Conservation (phyloP, 2,329 filamentous ascomycete genomes). For the Diplocarpon mali region DNA sequence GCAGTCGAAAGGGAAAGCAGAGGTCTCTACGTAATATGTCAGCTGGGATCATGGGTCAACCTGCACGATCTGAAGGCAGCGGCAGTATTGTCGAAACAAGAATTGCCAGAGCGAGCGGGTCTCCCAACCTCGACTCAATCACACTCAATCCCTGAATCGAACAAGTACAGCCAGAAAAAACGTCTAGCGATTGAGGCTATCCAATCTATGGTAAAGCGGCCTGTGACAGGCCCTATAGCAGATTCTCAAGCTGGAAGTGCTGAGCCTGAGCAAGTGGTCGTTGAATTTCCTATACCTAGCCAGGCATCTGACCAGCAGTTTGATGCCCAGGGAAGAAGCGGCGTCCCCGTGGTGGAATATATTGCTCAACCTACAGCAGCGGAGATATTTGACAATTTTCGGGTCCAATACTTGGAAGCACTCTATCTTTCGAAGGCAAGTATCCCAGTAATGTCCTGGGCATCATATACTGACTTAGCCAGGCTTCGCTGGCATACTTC, state of each 20-base stretch:
- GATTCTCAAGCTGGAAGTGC: slow-evolving; percentile 1
- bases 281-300: slow-evolving; percentile 4
- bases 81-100: slow-evolving; percentile 37
- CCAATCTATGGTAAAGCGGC: slow-evolving; percentile 46
- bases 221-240: slow-evolving; percentile 16
- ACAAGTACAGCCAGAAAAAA: slow-evolving; percentile 36
- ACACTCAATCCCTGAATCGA: slow-evolving; percentile 13
- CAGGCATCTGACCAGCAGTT: not conserved
- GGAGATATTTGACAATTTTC: slow-evolving; percentile 46
- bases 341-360: slow-evolving; percentile 1
- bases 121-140: not conserved
- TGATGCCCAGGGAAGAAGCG: not conserved
- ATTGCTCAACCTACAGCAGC: slow-evolving; percentile 30
- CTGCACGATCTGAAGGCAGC: slow-evolving; percentile 39
- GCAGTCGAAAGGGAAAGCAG: slow-evolving; percentile 54
- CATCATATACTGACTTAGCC: slow-evolving; percentile 33
- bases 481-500: slow-evolving; percentile 74
- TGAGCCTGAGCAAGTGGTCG: slow-evolving; percentile 2
- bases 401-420: slow-evolving; percentile 46
- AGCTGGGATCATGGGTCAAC: slow-evolving; percentile 55
- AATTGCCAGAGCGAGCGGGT: slow-evolving; percentile 23
- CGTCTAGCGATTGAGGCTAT: slow-evolving; percentile 51
- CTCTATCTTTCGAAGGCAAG: slow-evolving; percentile 53
- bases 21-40: slow-evolving; percentile 56
- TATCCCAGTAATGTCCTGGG: slow-evolving; percentile 20